Evolutionary conservation across 1,139 yeast genomes (phyloP).

Genomic region (Fermentozyma sake): DNA sequence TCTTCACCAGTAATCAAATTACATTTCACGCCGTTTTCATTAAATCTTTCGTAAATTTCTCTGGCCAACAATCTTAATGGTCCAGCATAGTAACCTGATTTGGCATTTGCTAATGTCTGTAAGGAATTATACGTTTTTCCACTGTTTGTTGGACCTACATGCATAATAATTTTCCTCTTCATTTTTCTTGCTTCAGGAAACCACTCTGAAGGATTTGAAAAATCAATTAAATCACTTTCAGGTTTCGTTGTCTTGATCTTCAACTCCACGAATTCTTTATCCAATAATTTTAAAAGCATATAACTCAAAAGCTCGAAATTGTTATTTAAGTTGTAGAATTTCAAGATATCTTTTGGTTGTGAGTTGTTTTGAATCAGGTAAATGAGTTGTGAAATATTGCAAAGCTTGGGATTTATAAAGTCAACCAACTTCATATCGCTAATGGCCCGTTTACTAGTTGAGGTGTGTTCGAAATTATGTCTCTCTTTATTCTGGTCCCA

Average conservation of each 20-base stretch:
- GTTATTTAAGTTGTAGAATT: conserved; percentile 13
- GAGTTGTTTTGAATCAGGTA: conserved; percentile 18
- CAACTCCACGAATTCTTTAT: conserved; percentile 17
- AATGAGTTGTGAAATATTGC: conserved; percentile 16
- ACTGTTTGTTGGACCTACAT: conserved; percentile 95
- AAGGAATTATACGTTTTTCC: conserved; percentile 93
- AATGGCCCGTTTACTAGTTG: no score
- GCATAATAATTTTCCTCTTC: conserved; percentile 77
- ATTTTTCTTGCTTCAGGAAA: conserved; percentile 81
- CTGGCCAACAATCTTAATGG: conserved; percentile 87
- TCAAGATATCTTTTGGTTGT: conserved; percentile 18
- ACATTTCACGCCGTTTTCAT: conserved; percentile 60
- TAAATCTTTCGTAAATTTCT: conserved; percentile 82
- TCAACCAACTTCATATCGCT: conserved; percentile 13
- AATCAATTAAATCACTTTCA: conserved; percentile 33
- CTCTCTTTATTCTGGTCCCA: no score
- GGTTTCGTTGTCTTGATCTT: conserved; percentile 13
- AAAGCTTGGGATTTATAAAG: conserved; percentile 28
- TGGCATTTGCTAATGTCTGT: conserved; percentile 58
- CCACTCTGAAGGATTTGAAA: conserved; percentile 79
- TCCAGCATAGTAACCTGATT: conserved; percentile 91
- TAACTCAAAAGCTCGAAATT: conserved; percentile 16
- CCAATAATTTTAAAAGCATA: conserved; percentile 21
- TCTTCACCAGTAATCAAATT: conserved; percentile 94
- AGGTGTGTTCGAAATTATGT: no score